A percentile compares a stretch with the other conserved stretches of the same genome.
phyloP scores from a whole-genome alignment of 345 rosid species.

The Adansonia digitata region DNA sequence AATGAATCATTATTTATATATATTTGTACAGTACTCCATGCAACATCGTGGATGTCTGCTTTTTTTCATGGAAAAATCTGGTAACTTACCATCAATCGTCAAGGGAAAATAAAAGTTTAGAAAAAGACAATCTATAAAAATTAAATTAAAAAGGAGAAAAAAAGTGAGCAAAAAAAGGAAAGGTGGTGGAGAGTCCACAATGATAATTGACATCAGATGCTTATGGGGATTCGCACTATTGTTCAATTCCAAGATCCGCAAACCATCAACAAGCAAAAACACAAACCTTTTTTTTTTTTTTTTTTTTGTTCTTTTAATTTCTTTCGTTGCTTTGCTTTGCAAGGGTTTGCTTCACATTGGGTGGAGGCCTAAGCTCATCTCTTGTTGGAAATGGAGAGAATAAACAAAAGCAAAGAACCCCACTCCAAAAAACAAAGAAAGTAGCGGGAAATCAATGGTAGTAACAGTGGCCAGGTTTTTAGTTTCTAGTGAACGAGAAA shows the following conservation, averaged over 20 bases:
- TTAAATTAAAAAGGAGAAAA: constrained; percentile 5
- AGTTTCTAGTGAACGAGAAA: constrained; percentile 12
- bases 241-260: constrained; percentile 58
- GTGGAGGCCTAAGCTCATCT: neutral
- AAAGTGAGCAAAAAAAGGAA: constrained; percentile 5
- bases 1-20: no score
- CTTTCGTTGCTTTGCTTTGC: neutral
- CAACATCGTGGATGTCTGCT: no score
- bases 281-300: neutral
- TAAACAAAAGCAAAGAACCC: neutral
- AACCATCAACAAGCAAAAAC: neutral
- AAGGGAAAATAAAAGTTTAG: no score
- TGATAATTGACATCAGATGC: constrained; percentile 75
- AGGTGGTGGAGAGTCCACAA: constrained; percentile 45
- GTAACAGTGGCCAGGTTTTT: neutral
- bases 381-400: neutral
- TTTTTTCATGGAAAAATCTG: no score
- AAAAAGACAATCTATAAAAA: neutral
- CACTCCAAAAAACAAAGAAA: neutral
- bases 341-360: neutral
- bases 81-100: no score
- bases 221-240: constrained; percentile 70
- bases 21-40: no score
- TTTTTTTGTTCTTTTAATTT: neutral
- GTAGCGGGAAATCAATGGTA: neutral